Conservation (phyloP, 2,329 filamentous ascomycete genomes). For the Pseudocercospora eumusae region DNA sequence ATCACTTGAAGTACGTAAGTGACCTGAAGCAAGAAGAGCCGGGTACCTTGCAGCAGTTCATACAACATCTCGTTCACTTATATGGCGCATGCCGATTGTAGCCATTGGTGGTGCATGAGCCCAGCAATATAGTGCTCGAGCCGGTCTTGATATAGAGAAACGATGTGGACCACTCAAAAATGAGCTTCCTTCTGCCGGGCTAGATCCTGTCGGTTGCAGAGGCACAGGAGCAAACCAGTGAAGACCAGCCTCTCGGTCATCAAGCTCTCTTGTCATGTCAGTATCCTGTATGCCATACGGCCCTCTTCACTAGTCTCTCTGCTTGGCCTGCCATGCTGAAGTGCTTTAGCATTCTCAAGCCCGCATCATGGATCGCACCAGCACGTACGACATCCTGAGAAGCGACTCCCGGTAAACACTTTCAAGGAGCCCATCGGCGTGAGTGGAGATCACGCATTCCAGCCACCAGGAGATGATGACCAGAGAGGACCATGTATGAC, state of each 20-base stretch:
- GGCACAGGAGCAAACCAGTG: conserved; percentile 19
- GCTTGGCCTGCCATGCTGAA: conserved; percentile 3
- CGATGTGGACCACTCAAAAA: conserved; percentile 8
- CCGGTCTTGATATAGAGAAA: conserved; percentile 7
- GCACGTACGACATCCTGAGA: conserved; percentile 14
- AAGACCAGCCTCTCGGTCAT: conserved; percentile 20
- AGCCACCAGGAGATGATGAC: conserved; percentile 8
- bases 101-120: background rate
- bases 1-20: too few species aligned
- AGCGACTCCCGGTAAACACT: conserved; percentile 12
- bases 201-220: background rate
- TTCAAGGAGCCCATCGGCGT: conserved; percentile 14
- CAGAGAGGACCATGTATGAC: conserved; percentile 13
- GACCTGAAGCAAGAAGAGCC: background rate
- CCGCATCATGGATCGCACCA: conserved; percentile 12
- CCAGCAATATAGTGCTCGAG: conserved; percentile 8
- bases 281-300: conserved; percentile 17
- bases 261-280: background rate
- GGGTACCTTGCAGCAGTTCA: conserved; percentile 2
- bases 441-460: conserved; percentile 12
- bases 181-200: background rate
- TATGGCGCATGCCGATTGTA: background rate
- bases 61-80: background rate
- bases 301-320: conserved; percentile 3
- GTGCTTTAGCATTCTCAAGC: conserved; percentile 12